Conservation (phyloP, 768 basidiomycete genomes). For the Boletus sp. region DNA sequence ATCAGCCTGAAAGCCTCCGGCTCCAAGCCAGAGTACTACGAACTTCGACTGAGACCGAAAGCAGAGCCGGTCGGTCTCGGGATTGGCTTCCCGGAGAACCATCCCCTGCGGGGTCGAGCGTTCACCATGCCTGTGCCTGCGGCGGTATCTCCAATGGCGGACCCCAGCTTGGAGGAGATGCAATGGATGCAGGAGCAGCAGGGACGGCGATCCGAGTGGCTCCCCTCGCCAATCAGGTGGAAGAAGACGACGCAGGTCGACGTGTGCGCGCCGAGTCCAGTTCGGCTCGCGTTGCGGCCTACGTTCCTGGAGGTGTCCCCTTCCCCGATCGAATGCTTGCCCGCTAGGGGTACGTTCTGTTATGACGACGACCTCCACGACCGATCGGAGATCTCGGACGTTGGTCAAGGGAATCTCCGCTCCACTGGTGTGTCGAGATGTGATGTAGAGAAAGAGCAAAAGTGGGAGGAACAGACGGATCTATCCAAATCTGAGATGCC, state of each 20-base stretch:
- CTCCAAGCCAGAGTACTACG: constrained; percentile 1
- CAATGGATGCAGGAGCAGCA: not conserved
- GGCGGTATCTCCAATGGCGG: not conserved
- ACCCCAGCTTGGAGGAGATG: not conserved
- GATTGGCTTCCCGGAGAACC: constrained; percentile 26
- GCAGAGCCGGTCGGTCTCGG: constrained; percentile 24
- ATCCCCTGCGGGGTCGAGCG: constrained; percentile 19
- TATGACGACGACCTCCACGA: no score
- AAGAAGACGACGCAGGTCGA: not conserved
- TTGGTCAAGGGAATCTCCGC: no score
- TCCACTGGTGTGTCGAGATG: no score
- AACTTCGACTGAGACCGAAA: constrained; percentile 13
- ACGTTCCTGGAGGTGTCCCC: constrained; percentile 10
- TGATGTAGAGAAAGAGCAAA: no score
- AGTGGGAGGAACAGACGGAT: no score
- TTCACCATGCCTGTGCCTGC: constrained; percentile 18
- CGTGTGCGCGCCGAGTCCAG: not conserved
- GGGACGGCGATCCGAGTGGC: not conserved
- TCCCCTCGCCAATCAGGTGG: not conserved
- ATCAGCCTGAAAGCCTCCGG: not conserved
- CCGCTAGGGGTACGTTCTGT: no score
- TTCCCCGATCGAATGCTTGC: no score
- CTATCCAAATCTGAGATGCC: no score
- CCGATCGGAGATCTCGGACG: no score
- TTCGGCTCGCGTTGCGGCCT: constrained; percentile 10